Base-by-base conservation (phyloP, 2,329 filamentous ascomycete species). In the Thielaviopsis populi region DNA sequence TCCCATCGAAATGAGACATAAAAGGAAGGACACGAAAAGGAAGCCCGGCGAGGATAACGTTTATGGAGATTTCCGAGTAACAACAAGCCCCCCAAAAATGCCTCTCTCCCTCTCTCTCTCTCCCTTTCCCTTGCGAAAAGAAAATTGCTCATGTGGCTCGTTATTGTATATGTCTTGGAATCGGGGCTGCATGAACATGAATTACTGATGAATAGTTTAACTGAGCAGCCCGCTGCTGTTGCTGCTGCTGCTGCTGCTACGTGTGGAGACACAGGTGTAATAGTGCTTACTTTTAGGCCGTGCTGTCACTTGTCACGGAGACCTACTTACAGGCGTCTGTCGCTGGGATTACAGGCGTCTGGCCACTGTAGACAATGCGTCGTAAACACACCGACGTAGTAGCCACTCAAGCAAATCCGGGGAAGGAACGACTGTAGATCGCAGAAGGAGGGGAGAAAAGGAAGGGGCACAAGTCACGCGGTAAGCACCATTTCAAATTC, bases 81-180 rank as follows among this genome's bases (percentile, higher is more conserved):
- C 30, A 3, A 37, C 33, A 46, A n/a, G 42, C 6, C 4, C 6
- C 4, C 2, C 13, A 46, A 46, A 46, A 46, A 46, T 46, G 42
- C 42, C 42, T 46, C 42, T 46, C 3, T 13, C 15, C 13, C 17
- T 42, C 41, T n/a, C 15, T 11, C 17, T 13, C 15, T 42, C 41
- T 11, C 3, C 17, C 11, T n/a, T 56, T 37, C 33, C 24, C 6
- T 33, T 37, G n/a, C 53, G 8, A 13, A 22, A 13, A 5, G 48
- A 56, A 56, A 56, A 56, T 56, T 56, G 53, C 53, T 56, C 53
- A 56, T 56, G 53, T 56, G 27, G 53, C 53, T 56, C 53, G 53
- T 56, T 56, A 27, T 27, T 56, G 53, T 56, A 13, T 15, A 17
- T 37, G 53, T 33, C 53, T 56, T 56, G 24, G 27, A 27, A 56